Evolutionary conservation across 163 green algal genomes (phyloP).

Genomic region (Chloroidium sp.): DNA sequence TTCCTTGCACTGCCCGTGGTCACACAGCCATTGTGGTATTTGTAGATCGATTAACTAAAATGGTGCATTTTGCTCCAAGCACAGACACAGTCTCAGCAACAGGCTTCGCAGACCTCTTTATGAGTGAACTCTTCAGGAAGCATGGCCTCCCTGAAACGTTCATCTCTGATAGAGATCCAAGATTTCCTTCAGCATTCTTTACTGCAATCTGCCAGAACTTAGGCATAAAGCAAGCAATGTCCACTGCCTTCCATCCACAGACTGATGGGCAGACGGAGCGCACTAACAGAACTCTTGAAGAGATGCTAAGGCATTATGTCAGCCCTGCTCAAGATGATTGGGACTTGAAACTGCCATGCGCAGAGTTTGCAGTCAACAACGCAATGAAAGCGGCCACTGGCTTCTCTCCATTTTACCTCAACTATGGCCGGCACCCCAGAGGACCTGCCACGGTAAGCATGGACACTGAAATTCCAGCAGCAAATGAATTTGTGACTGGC

Average conservation of each 20-base stretch:
- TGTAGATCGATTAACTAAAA: too few relatives aligned
- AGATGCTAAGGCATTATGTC: conserved; percentile 37
- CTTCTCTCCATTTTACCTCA: conserved; percentile 34
- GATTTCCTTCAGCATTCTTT: too few relatives aligned
- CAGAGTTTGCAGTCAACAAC: conserved; percentile 40
- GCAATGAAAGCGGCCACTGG: conserved; percentile 10
- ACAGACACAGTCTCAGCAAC: too few relatives aligned
- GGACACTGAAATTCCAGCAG: not conserved
- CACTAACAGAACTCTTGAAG: conserved; percentile 33
- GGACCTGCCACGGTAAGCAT: conserved; percentile 4
- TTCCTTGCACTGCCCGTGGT: conserved; percentile 13
- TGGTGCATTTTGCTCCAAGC: too few relatives aligned
- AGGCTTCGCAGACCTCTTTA: too few relatives aligned
- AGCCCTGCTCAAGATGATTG: conserved; percentile 19
- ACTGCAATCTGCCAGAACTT: too few relatives aligned
- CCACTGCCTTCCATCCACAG: conserved; percentile 34
- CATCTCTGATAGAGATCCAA: too few relatives aligned
- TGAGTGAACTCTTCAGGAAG: too few relatives aligned
- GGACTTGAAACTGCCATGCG: conserved; percentile 18
- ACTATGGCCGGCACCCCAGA: conserved; percentile 27
- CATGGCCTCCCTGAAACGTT: too few relatives aligned
- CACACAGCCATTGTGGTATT: conserved; percentile 13
- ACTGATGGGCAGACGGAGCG: conserved; percentile 57
- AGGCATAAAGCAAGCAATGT: too few relatives aligned
- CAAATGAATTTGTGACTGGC: too few relatives aligned